Evolutionary conservation across 108 stramenopile genomes (phyloP).

Genomic region (Seminavis robusta): DNA sequence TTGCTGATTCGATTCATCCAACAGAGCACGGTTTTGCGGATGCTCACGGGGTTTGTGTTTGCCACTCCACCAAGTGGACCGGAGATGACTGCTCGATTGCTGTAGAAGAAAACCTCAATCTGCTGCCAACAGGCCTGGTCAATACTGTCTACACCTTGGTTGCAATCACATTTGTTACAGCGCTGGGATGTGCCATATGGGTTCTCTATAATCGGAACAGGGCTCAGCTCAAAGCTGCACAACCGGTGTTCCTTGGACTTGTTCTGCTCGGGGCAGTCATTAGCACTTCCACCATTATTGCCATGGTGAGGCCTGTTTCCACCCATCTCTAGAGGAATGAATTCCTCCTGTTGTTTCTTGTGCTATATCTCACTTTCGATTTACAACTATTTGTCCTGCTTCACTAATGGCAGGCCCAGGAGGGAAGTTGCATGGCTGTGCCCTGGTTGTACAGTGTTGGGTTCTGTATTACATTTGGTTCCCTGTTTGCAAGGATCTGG

Average conservation of each 20-base stretch:
- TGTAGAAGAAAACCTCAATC: not conserved
- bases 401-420: no score
- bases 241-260: constrained; percentile 6
- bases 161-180: not conserved
- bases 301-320: constrained; percentile 2
- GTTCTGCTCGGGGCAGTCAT: constrained; percentile 7
- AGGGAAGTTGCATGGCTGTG: no score
- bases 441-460: no score
- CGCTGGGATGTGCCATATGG: constrained; percentile 1
- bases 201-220: not conserved
- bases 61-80: constrained; percentile 7
- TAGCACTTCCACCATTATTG: constrained; percentile 9
- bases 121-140: not conserved
- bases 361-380: no score
- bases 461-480: no score
- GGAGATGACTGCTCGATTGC: constrained; percentile 9
- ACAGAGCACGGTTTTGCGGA: constrained; percentile 2
- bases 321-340: no score
- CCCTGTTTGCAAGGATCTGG: no score
- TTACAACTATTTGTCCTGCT: no score
- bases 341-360: no score
- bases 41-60: constrained; percentile 6
- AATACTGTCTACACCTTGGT: constrained; percentile 4
- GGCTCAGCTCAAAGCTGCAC: no score
- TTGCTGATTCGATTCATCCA: no score